Evolutionary conservation across 441 rosid species (phyloP).

Genomic region (Adansonia rubrostipa): DNA sequence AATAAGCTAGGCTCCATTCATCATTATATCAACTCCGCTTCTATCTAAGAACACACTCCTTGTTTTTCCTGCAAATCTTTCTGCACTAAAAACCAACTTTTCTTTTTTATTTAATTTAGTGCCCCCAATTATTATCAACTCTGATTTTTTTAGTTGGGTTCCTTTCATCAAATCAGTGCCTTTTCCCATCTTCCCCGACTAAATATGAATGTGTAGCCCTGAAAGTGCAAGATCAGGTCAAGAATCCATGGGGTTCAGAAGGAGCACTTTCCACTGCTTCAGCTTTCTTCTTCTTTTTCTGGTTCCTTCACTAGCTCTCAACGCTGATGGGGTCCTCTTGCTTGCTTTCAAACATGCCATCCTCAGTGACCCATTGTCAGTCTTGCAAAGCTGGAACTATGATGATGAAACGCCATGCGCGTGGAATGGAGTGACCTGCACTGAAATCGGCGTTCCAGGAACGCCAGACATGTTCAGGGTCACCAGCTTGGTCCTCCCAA

Average conservation of each 20-base stretch:
- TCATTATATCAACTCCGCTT: constrained; percentile 31
- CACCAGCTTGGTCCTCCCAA: constrained; percentile 65
- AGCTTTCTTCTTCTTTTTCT: constrained; percentile 31
- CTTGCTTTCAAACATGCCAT: constrained; percentile 83
- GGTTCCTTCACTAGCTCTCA: constrained; percentile 53
- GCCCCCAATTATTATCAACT: background rate
- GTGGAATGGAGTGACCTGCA: constrained; percentile 80
- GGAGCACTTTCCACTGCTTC: constrained; percentile 30
- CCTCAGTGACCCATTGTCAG: constrained; percentile 68
- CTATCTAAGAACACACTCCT: background rate
- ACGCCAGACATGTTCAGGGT: constrained; percentile 61
- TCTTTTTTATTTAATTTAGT: constrained; percentile 1
- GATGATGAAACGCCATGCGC: constrained; percentile 77
- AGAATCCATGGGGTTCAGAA: constrained; percentile 39
- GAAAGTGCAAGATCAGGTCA: constrained; percentile 27
- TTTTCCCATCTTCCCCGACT: too few relatives aligned
- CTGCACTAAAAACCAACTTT: background rate
- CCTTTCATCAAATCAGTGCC: background rate
- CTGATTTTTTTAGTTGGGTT: background rate
- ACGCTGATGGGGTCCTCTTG: constrained; percentile 64
- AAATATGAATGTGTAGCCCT: constrained; percentile 42
- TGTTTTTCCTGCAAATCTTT: constrained; percentile 7
- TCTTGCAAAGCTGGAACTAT: constrained; percentile 72
- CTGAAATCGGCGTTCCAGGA: constrained; percentile 43
- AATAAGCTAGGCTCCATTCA: too few relatives aligned